A percentile compares a stretch with the other conserved stretches of the same genome.
Evolutionary conservation across 352 stramenopile species (phyloP).

Genomic region (Elongisporangium anandrum): DNA sequence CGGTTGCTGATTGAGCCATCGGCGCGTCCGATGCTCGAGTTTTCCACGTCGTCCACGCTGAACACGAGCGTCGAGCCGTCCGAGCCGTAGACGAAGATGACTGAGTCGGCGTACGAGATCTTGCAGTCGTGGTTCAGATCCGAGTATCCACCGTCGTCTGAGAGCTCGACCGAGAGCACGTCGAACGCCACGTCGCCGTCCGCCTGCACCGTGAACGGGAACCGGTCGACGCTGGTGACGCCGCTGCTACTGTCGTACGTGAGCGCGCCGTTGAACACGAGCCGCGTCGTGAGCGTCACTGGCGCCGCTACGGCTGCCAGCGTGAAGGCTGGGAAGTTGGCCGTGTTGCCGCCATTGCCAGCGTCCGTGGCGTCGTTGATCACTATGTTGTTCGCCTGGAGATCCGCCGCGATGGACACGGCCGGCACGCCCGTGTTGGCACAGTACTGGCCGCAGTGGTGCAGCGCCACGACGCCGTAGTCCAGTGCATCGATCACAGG

Average conservation of each 20-base stretch:
- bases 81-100: slow-evolving; percentile 52
- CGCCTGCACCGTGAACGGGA: slow-evolving; percentile 34
- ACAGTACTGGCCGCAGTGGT: slow-evolving; percentile 60
- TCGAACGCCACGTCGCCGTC: slow-evolving; percentile 50
- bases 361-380: not conserved
- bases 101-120: slow-evolving; percentile 49
- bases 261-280: slow-evolving; percentile 6
- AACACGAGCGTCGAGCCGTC: slow-evolving; percentile 20
- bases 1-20: slow-evolving; percentile 50
- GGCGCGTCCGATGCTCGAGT: slow-evolving; percentile 9
- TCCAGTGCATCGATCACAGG: slow-evolving; percentile 45
- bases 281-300: slow-evolving; percentile 10
- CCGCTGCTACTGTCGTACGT: not conserved
- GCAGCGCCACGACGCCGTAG: slow-evolving; percentile 60
- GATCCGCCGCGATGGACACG: slow-evolving; percentile 34
- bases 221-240: slow-evolving; percentile 33
- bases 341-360: slow-evolving; percentile 12
- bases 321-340: slow-evolving; percentile 36
- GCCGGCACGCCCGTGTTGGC: slow-evolving; percentile 55
- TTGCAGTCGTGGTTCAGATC: slow-evolving; percentile 68
- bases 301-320: slow-evolving; percentile 14
- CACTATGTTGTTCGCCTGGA: slow-evolving; percentile 10
- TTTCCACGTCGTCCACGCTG: slow-evolving; percentile 34
- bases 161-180: slow-evolving; percentile 56
- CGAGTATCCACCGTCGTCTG: slow-evolving; percentile 37